A percentile compares a stretch with the other conserved stretches of the same genome.
Conservation (phyloP, 176 grass and related monocot species). For the Carex scoparia region DNA sequence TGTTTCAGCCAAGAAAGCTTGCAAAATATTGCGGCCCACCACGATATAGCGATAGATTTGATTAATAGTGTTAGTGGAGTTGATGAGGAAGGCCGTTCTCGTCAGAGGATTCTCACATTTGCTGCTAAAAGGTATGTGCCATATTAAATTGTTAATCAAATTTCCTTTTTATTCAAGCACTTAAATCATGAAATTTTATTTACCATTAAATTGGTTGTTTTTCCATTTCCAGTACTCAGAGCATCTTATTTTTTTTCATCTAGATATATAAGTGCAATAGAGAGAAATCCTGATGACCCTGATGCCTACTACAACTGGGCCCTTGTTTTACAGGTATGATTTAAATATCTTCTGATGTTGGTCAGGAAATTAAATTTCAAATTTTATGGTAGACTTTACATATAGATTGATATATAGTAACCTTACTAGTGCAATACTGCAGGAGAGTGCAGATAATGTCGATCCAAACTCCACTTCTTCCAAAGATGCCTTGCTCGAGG, state of each 20-base stretch:
- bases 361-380: conserved; percentile 14
- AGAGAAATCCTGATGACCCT: conserved; percentile 91
- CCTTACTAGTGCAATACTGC: conserved; percentile 31
- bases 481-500: conserved; percentile 93
- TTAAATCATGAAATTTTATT: neutral
- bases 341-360: conserved; percentile 3
- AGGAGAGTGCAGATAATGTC: conserved; percentile 99
- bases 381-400: neutral
- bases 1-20: conserved; percentile 57
- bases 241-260: conserved; percentile 26
- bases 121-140: conserved; percentile 85
- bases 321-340: conserved; percentile 84
- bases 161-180: neutral
- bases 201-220: neutral
- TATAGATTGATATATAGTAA: conserved; percentile 7
- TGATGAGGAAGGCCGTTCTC: conserved; percentile 91
- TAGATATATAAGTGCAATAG: conserved; percentile 91
- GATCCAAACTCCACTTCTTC: conserved; percentile 69
- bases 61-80: conserved; percentile 95
- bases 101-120: conserved; percentile 95
- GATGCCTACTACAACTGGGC: conserved; percentile 99
- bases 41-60: conserved; percentile 85
- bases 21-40: conserved; percentile 50
- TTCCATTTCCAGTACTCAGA: neutral
- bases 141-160: neutral